phyloP scores from a whole-genome alignment of 306 rosid species.

The Cucumis melo region DNA sequence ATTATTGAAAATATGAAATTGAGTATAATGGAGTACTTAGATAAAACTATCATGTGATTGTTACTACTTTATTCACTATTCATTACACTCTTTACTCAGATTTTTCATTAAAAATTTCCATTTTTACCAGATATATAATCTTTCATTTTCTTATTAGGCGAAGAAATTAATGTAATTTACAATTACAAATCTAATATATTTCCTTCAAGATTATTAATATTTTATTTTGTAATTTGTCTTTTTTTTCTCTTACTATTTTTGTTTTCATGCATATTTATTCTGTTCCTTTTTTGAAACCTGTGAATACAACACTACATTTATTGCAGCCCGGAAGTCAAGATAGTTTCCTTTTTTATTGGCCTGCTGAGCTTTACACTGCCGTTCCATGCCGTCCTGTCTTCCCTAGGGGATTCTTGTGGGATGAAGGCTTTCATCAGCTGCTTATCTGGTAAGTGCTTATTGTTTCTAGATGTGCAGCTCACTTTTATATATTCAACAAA shows the following conservation, averaged over 20 bases:
- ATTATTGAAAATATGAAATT: neutral
- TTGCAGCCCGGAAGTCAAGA: constrained; percentile 47
- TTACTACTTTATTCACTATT: neutral
- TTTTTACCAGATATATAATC: neutral
- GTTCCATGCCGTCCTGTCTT: constrained; percentile 91
- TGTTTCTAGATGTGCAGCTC: neutral
- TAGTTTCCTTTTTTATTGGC: constrained; percentile 62
- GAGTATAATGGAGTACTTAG: neutral
- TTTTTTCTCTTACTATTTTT: neutral
- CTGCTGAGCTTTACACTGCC: constrained; percentile 91
- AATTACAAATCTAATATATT: neutral
- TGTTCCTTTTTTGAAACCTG: neutral
- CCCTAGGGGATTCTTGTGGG: constrained; percentile 99
- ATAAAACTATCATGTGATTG: neutral
- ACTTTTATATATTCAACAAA: constrained; percentile 1
- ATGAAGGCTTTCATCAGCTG: constrained; percentile 97
- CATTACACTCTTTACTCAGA: no score
- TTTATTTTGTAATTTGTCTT: neutral
- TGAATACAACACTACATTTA: constrained; percentile 10
- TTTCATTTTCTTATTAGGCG: neutral
- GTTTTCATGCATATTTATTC: neutral
- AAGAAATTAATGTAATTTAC: neutral
- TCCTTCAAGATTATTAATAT: neutral
- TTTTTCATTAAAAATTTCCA: no score
- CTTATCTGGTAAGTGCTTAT: constrained; percentile 57